These are phyloP conservation scores for Phytophthora cajani DNA, from an alignment of 352 stramenopile genomes.

Conservation along the genomic window DNA sequence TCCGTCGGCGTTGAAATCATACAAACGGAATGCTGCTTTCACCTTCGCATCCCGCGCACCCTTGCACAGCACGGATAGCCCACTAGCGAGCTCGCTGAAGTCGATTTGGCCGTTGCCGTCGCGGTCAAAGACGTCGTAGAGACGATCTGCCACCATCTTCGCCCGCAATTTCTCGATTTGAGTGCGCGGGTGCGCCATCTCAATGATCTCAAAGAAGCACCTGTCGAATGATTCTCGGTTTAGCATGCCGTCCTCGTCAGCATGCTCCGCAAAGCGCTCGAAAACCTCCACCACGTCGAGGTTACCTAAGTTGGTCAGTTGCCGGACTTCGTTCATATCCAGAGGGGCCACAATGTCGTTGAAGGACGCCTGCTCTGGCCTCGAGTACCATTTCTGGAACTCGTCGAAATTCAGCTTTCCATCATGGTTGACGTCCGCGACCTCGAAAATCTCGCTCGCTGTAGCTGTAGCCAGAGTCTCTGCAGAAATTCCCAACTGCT, in stretches of 20 bases:
- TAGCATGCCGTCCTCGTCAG: constrained; percentile 64
- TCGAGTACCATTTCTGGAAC: constrained; percentile 86
- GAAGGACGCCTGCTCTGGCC: constrained; percentile 71
- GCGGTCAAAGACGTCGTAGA: constrained; percentile 85
- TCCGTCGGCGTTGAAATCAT: constrained; percentile 88
- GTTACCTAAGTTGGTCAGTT: constrained; percentile 83
- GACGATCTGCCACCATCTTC: constrained; percentile 73
- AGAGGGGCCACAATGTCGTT: constrained; percentile 76
- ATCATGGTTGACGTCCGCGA: constrained; percentile 87
- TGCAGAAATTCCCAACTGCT: constrained; percentile 65
- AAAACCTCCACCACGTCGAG: constrained; percentile 89
- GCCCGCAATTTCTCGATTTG: constrained; percentile 69
- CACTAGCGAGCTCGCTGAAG: constrained; percentile 87
- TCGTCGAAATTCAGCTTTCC: constrained; percentile 86
- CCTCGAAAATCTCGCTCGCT: constrained; percentile 82
- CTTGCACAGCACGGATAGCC: constrained; percentile 86
- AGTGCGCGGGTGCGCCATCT: constrained; percentile 67
- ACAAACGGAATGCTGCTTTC: constrained; percentile 82
- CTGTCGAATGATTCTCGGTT: constrained; percentile 73
- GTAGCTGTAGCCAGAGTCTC: constrained; percentile 74
- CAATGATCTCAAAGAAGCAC: constrained; percentile 78
- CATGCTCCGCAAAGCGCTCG: constrained; percentile 81
- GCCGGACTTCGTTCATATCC: constrained; percentile 83
- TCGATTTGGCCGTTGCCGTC: constrained; percentile 84
- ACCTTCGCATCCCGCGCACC: constrained; percentile 84